Evolutionary conservation across 192 early-diverging fungal species (phyloP).

Genomic region (Rhizophagus prolifer): DNA sequence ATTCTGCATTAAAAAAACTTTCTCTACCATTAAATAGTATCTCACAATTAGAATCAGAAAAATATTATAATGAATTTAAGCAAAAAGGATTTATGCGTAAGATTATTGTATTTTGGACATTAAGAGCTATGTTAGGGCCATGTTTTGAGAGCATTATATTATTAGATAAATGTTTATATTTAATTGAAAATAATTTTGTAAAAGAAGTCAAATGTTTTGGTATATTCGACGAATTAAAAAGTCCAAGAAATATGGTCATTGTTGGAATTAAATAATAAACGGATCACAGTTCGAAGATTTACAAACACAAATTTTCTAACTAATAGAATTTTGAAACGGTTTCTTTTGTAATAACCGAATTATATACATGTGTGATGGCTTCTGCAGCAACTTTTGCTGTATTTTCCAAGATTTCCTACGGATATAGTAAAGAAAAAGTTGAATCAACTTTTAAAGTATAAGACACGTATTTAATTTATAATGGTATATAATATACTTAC

Average conservation of each 20-base stretch:
- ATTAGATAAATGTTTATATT: conserved; percentile 69
- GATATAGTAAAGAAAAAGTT: not conserved
- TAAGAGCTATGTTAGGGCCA: conserved; percentile 71
- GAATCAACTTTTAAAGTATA: not conserved
- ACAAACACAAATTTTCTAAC: too few relatives aligned
- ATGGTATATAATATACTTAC: not conserved
- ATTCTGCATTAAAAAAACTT: conserved; percentile 62
- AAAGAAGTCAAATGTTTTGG: not conserved
- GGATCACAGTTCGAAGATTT: too few relatives aligned
- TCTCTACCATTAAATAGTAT: conserved; percentile 38
- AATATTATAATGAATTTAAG: conserved; percentile 38
- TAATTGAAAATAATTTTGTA: conserved; percentile 52
- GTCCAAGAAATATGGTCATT: not conserved
- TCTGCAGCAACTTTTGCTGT: not conserved
- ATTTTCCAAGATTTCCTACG: not conserved
- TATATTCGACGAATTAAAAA: not conserved
- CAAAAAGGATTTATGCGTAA: conserved; percentile 36
- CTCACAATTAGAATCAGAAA: conserved; percentile 42
- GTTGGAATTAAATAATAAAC: not conserved
- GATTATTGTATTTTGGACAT: conserved; percentile 80
- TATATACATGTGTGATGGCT: not conserved
- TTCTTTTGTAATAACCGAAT: not conserved
- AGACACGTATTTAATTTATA: not conserved
- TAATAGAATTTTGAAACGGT: not conserved
- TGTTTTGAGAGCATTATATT: conserved; percentile 77